phyloP scores from a whole-genome alignment of 805 yeast species.

The Candida hispaniensis region DNA sequence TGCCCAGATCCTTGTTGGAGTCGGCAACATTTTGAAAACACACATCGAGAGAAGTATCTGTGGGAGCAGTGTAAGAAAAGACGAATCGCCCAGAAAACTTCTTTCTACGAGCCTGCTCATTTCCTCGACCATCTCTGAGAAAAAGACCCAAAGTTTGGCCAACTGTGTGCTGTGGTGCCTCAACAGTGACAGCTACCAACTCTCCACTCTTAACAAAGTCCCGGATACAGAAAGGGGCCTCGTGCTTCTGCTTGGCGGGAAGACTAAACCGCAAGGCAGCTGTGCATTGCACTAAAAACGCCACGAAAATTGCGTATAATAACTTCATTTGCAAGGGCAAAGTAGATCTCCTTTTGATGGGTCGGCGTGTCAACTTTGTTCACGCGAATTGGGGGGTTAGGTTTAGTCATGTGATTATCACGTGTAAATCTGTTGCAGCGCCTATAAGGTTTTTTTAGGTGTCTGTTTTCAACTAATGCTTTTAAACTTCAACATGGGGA shows the following conservation, averaged over 20 bases:
- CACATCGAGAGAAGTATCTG: conserved; percentile 77
- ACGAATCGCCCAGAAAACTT: conserved; percentile 63
- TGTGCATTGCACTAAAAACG: conserved; percentile 10
- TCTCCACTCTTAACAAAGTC: conserved; percentile 81
- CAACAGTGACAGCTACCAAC: conserved; percentile 74
- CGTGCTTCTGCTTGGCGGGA: conserved; percentile 25
- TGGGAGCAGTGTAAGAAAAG: conserved; percentile 76
- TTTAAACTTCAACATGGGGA: no score
- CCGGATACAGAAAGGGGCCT: conserved; percentile 68
- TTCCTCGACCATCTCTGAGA: conserved; percentile 60
- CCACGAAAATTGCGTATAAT: neutral
- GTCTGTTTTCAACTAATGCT: no score
- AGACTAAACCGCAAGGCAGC: conserved; percentile 28
- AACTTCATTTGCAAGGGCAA: no score
- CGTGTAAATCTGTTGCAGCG: no score
- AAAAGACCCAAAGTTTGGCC: conserved; percentile 68
- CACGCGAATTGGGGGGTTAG: no score
- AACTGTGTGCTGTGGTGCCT: conserved; percentile 71
- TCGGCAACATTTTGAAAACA: conserved; percentile 60
- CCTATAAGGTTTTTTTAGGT: no score
- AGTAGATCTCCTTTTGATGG: no score
- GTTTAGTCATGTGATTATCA: no score
- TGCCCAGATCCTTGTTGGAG: conserved; percentile 31
- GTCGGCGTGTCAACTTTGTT: no score
- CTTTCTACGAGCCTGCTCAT: conserved; percentile 68